Conservation (phyloP, 2,329 filamentous ascomycete species). For the Sordariomycetes sp. region DNA sequence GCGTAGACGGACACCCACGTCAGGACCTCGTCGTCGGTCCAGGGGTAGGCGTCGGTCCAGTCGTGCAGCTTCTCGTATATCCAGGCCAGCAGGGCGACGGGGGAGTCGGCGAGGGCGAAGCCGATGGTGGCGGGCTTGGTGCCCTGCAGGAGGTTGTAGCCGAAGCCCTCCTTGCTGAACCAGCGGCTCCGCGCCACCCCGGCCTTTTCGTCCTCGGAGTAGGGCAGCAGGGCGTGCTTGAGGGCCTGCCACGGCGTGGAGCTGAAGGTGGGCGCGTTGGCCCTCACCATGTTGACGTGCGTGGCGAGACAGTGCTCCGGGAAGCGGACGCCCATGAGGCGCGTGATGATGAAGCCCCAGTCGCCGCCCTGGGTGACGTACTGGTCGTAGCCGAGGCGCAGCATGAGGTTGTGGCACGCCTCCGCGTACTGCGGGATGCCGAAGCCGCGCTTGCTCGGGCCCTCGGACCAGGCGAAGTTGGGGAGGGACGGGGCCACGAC, state of each 20-base stretch:
- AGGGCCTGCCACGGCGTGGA: slow-evolving; percentile 48
- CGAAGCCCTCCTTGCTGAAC: slow-evolving; percentile 45
- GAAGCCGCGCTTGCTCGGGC: slow-evolving; percentile 18
- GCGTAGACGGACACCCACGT: slow-evolving; percentile 65
- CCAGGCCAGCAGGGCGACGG: slow-evolving; percentile 65
- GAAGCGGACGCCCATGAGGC: slow-evolving; percentile 47
- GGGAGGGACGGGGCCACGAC: slow-evolving; percentile 50
- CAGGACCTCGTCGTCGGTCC: slow-evolving; percentile 64
- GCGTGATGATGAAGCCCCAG: slow-evolving; percentile 57
- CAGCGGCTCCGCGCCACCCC: slow-evolving; percentile 44
- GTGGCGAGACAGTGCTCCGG: slow-evolving; percentile 39
- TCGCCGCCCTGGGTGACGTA: slow-evolving; percentile 53
- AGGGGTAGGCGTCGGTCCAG: slow-evolving; percentile 62
- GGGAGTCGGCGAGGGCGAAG: slow-evolving; percentile 60
- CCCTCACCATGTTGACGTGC: slow-evolving; percentile 47
- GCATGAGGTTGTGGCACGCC: slow-evolving; percentile 59
- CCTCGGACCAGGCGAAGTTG: slow-evolving; percentile 33
- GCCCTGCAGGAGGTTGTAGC: slow-evolving; percentile 25
- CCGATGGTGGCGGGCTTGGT: slow-evolving; percentile 68
- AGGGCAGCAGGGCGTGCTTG: slow-evolving; percentile 42
- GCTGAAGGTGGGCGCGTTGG: slow-evolving; percentile 35
- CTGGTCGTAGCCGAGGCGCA: slow-evolving; percentile 45
- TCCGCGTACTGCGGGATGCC: slow-evolving; percentile 33
- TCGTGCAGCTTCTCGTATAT: slow-evolving; percentile 73
- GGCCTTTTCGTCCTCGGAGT: slow-evolving; percentile 18